Conservation (phyloP, 2,329 filamentous ascomycete genomes). For the Furcasterigmium furcatum region DNA sequence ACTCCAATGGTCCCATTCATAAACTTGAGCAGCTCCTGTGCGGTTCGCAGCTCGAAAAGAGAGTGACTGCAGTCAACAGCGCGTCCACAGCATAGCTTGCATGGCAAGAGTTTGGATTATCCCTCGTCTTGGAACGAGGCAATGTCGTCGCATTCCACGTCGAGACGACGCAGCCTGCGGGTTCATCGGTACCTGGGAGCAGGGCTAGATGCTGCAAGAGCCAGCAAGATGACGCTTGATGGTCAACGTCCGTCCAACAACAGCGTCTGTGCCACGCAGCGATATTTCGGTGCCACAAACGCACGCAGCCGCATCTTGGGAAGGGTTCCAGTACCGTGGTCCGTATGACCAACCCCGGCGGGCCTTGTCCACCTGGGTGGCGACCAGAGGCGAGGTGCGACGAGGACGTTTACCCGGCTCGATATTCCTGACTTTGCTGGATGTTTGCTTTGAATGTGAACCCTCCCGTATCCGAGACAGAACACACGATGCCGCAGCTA, state of each 20-base stretch:
- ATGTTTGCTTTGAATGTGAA: background rate
- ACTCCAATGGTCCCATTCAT: too few relatives aligned
- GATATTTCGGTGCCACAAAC: background rate
- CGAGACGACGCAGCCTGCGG: too few relatives aligned
- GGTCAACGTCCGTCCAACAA: background rate
- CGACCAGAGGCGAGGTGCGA: background rate
- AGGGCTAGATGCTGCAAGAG: too few relatives aligned
- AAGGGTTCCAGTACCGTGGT: background rate
- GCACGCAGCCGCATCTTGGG: background rate
- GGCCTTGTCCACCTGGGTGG: background rate
- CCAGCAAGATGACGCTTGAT: background rate
- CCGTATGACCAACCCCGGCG: background rate
- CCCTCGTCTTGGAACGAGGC: too few relatives aligned
- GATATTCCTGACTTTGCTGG: background rate
- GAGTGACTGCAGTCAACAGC: too few relatives aligned
- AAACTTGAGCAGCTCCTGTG: too few relatives aligned
- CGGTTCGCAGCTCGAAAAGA: too few relatives aligned
- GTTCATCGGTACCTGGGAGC: too few relatives aligned
- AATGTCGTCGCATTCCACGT: too few relatives aligned
- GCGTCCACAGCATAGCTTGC: too few relatives aligned
- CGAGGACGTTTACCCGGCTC: background rate
- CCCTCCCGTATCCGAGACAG: conserved; percentile 4
- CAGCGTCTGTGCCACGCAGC: background rate
- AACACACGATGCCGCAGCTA: background rate
- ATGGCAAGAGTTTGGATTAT: too few relatives aligned